These are phyloP conservation scores for Blastocystis sp. DNA, from an alignment of 352 stramenopile species.

Conservation along the genomic window DNA sequence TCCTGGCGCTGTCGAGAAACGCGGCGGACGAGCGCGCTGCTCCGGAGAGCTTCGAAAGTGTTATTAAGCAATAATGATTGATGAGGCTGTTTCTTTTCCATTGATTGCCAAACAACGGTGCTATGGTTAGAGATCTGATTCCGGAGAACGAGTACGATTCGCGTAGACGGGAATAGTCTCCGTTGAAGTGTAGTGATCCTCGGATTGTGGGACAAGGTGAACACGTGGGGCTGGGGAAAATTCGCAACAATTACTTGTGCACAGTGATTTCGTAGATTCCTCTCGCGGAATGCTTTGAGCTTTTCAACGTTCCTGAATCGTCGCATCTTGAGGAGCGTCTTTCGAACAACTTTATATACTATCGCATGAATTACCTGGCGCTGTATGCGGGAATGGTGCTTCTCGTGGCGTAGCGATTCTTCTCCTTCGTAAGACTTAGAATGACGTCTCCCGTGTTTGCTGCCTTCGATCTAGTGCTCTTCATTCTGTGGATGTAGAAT, in stretches of 20 bases:
- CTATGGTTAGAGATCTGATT: background rate
- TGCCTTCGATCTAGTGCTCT: slow-evolving; percentile 10
- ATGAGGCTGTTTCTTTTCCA: background rate
- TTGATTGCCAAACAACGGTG: background rate
- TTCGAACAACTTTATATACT: slow-evolving; percentile 62
- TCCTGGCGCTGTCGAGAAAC: slow-evolving; percentile 52
- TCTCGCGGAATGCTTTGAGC: slow-evolving; percentile 55
- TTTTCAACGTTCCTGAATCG: slow-evolving; percentile 50
- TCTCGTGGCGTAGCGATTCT: slow-evolving; percentile 9
- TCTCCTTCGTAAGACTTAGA: background rate
- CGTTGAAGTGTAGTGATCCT: slow-evolving; percentile 52
- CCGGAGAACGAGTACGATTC: background rate
- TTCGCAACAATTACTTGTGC: background rate
- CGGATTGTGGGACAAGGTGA: slow-evolving; percentile 28
- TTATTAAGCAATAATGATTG: slow-evolving; percentile 6
- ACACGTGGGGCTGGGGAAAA: slow-evolving; percentile 62
- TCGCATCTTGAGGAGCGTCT: slow-evolving; percentile 23
- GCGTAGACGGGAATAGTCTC: too few relatives aligned
- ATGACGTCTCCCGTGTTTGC: slow-evolving; percentile 49
- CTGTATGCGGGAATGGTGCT: slow-evolving; percentile 35
- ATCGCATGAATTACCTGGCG: slow-evolving; percentile 56
- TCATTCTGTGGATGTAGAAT: slow-evolving; percentile 36
- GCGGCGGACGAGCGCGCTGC: background rate
- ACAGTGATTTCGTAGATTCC: slow-evolving; percentile 26
- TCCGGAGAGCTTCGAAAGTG: background rate